phyloP scores from a whole-genome alignment of 768 basidiomycete genomes.

The Leccinum rimulosum region DNA sequence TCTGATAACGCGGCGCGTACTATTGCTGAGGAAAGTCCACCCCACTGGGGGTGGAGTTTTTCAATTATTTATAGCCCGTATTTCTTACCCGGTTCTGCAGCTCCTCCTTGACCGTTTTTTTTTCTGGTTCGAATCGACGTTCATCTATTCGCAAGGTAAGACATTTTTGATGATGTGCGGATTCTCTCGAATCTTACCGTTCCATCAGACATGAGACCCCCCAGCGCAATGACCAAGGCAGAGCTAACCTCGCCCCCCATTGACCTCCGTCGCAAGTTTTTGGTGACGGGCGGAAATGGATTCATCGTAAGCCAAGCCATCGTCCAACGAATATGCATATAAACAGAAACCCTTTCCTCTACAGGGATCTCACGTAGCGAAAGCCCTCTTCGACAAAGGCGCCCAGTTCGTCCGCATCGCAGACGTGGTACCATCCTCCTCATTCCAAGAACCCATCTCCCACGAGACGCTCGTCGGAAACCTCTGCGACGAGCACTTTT shows the following conservation, averaged over 20 bases:
- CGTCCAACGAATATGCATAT: background rate
- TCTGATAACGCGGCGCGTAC: background rate
- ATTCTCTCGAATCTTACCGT: background rate
- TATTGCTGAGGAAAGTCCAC: background rate
- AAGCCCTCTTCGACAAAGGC: constrained; percentile 33
- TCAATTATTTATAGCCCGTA: constrained; percentile 3
- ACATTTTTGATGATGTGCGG: background rate
- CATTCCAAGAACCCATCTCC: constrained; percentile 22
- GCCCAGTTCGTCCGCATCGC: constrained; percentile 40
- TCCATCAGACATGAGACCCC: background rate
- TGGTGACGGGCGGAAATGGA: constrained; percentile 52
- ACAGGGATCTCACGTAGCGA: constrained; percentile 53
- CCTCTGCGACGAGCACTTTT: constrained; percentile 43
- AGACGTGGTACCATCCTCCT: constrained; percentile 35
- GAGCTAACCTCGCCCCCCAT: background rate
- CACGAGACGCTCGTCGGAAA: constrained; percentile 43
- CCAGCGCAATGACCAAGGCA: constrained; percentile 3
- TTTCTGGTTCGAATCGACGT: background rate
- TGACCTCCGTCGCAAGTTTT: constrained; percentile 18
- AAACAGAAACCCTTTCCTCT: background rate
- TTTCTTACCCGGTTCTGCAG: background rate
- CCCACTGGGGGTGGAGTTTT: background rate
- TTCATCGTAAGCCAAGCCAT: constrained; percentile 43
- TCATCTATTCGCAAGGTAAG: background rate
- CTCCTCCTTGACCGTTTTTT: background rate